phyloP scores from a whole-genome alignment of 495 filamentous ascomycete species.

The Rostrohypoxylon terebratum region DNA sequence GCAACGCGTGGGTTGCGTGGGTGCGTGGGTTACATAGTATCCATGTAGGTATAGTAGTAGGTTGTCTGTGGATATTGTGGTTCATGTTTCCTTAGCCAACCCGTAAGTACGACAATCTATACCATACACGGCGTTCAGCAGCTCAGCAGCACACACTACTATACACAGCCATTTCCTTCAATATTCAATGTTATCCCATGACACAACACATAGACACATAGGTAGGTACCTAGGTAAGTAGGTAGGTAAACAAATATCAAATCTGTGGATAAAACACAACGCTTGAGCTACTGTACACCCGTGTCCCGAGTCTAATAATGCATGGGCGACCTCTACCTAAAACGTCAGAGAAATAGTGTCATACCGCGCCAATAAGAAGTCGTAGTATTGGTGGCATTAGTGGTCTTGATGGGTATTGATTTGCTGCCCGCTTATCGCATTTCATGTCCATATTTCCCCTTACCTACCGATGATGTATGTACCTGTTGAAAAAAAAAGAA shows the following conservation, averaged over 20 bases:
- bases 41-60: too few relatives aligned
- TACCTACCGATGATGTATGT: conserved; percentile 31
- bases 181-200: too few relatives aligned
- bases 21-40: conserved; percentile 10
- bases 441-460: conserved; percentile 21
- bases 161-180: background rate
- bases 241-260: too few relatives aligned
- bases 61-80: conserved; percentile 19
- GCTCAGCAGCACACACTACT: background rate
- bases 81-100: conserved; percentile 20
- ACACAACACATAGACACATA: background rate
- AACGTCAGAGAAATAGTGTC: conserved; percentile 47
- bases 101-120: background rate
- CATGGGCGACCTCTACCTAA: conserved; percentile 44
- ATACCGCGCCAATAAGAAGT: conserved; percentile 42
- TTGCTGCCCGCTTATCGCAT: conserved; percentile 35
- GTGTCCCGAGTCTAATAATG: conserved; percentile 44
- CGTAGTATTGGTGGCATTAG: conserved; percentile 29
- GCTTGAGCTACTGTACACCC: conserved; percentile 19
- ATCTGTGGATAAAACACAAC: background rate
- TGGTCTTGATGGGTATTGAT: conserved; percentile 4
- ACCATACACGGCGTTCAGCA: background rate
- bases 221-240: too few relatives aligned
- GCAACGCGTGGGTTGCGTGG: conserved; percentile 11
- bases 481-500: conserved; percentile 1